A percentile compares a stretch with the other conserved stretches of the same genome.
These are phyloP conservation scores for Plasmodium fragile DNA, from an alignment of 169 alveolate species.

Conservation along the genomic window DNA sequence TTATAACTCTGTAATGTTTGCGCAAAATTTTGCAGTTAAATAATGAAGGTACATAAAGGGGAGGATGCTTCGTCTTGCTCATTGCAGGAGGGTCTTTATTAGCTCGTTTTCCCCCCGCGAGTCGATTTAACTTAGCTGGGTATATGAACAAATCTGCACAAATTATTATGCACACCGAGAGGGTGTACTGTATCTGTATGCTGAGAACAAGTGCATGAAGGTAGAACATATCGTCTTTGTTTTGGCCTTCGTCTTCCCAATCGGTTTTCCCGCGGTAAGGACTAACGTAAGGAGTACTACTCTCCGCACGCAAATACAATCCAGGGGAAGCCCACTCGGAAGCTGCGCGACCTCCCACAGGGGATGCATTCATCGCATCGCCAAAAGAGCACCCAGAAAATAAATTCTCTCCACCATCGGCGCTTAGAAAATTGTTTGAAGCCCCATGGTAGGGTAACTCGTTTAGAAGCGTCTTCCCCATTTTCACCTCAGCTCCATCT, in stretches of 20 bases:
- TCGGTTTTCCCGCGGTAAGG: background rate
- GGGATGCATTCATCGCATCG: background rate
- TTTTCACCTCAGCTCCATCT: background rate
- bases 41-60: background rate
- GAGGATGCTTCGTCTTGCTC: background rate
- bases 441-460: background rate
- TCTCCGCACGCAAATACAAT: background rate
- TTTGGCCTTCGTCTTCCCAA: background rate
- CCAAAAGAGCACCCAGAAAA: background rate
- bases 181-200: constrained; percentile 69
- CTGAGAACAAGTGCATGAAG: constrained; percentile 59
- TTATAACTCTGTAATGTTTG: constrained; percentile 52
- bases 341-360: background rate
- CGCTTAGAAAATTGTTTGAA: background rate
- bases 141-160: constrained; percentile 56
- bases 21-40: constrained; percentile 42
- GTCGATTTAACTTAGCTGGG: constrained; percentile 35
- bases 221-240: constrained; percentile 62
- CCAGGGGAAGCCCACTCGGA: background rate
- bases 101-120: background rate
- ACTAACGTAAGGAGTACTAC: background rate
- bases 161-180: constrained; percentile 49
- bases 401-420: background rate
- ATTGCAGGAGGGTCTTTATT: constrained; percentile 8
- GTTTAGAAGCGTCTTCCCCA: background rate